A percentile compares a stretch with the other conserved stretches of the same genome.
Conservation (phyloP, 2,329 filamentous ascomycete species). For the Alternaria sp. region DNA sequence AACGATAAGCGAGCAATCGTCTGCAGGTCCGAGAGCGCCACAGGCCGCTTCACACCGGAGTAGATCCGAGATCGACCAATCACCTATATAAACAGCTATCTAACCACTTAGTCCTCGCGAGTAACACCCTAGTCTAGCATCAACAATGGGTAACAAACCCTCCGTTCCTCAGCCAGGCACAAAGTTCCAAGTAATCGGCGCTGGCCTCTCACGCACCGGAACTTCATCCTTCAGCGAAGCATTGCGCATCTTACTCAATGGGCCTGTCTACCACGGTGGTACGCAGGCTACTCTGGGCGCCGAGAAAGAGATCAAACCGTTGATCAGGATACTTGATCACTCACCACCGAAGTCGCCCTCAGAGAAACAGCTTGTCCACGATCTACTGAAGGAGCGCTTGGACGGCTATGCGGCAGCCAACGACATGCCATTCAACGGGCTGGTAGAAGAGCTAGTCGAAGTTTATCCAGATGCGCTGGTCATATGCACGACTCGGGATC, state of each 20-base stretch:
- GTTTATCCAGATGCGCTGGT: constrained; percentile 59
- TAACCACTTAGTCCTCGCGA: neutral
- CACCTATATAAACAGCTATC: neutral
- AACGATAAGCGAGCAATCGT: neutral
- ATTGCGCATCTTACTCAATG: constrained; percentile 55
- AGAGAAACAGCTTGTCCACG: neutral
- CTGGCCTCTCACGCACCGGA: constrained; percentile 56
- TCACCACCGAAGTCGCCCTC: constrained; percentile 9
- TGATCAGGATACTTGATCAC: constrained; percentile 32
- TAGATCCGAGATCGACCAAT: neutral
- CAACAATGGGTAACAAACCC: constrained; percentile 26
- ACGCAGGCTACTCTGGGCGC: constrained; percentile 42
- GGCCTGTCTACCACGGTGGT: constrained; percentile 59
- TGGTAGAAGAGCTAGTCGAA: constrained; percentile 55
- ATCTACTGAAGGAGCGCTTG: constrained; percentile 41
- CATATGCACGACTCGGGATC: constrained; percentile 41
- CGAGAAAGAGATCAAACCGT: constrained; percentile 19
- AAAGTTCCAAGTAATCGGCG: constrained; percentile 52
- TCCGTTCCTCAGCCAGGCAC: constrained; percentile 25
- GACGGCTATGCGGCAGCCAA: constrained; percentile 57
- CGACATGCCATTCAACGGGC: constrained; percentile 52
- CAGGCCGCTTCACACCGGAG: neutral
- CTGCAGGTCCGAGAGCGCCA: neutral
- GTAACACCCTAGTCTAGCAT: neutral
- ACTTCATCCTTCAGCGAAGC: constrained; percentile 59